Evolutionary conservation across 768 basidiomycete species (phyloP).

Genomic region (Hypholoma fasciculare): DNA sequence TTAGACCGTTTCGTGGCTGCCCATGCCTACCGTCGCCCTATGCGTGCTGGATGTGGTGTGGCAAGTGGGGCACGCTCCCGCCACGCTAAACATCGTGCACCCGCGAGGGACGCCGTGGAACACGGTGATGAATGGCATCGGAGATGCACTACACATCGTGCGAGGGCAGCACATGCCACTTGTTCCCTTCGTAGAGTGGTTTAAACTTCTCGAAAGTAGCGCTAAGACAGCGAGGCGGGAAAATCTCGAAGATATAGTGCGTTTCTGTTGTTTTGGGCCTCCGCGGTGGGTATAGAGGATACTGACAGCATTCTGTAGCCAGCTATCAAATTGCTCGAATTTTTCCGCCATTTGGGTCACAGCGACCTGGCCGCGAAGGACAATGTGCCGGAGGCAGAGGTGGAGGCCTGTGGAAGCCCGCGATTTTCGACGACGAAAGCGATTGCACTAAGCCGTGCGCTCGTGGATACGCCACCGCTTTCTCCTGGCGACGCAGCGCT

Average conservation of each 20-base stretch:
- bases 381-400: neutral
- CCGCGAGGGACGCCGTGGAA: conserved; percentile 27
- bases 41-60: conserved; percentile 26
- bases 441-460: neutral
- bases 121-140: conserved; percentile 18
- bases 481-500: neutral
- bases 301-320: conserved; percentile 17
- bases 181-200: conserved; percentile 11
- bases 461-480: neutral
- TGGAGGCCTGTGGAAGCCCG: neutral
- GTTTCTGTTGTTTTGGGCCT: neutral
- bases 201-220: conserved; percentile 3
- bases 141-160: neutral
- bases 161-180: neutral
- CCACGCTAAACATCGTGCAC: conserved; percentile 30
- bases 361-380: neutral
- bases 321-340: conserved; percentile 27
- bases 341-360: conserved; percentile 17
- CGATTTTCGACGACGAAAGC: neutral
- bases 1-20: conserved; percentile 32
- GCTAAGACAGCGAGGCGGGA: neutral
- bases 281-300: too few species aligned
- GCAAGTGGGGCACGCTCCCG: conserved; percentile 6
- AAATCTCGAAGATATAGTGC: conserved; percentile 8
- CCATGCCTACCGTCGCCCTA: conserved; percentile 21